Evolutionary conservation across 768 basidiomycete species (phyloP), one percentile per base, ranked within the genome.

Genomic region (Suillus brevipes): DNA sequence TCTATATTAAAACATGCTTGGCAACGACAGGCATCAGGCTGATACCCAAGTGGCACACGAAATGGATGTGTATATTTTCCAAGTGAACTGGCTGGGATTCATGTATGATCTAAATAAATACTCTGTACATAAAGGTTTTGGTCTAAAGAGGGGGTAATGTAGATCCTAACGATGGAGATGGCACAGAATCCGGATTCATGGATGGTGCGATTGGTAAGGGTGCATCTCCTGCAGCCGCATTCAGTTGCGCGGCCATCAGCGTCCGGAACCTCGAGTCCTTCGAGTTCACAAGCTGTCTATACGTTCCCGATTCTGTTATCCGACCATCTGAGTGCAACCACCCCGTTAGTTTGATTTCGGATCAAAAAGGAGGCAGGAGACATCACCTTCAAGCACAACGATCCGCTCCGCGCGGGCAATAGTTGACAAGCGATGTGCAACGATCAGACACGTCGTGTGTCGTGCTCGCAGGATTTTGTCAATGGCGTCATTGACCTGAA

Each of bases 371-470:
- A 42, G 18, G 14, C 16, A 61, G 34, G 12, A 69, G 78, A n/a
- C 38, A 37, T 58, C 56, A 89, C 89, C 89, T 79, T 97, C 94
- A 23, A 97, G 82, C 23, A 97, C 94, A 7, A 94, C 92, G 53
- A 97, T 92, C 47, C 92, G 83, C 72, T 95, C 94, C 2, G 95
- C 94, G 62, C 94, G 81, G 4, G 95, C 92, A 63, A 97, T 94
- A 4, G 95, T 95, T 28, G 92, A 94, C 62, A 97, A 74, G 59
- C 95, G 83, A 77, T 97, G 95, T 0, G 95, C 95, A 23, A 96
- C 94, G 63, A 96, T 89, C 31, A 95, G 74, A 70, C 94, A 95
- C 2, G 94, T 96, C 40, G 94, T 95, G 66, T 91, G 85, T 53
- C 89, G 80, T 52, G 87, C 87, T 61, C 85, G 83, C 55, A 97